Conservation (phyloP, 768 basidiomycete species). For the Suillus americanus region DNA sequence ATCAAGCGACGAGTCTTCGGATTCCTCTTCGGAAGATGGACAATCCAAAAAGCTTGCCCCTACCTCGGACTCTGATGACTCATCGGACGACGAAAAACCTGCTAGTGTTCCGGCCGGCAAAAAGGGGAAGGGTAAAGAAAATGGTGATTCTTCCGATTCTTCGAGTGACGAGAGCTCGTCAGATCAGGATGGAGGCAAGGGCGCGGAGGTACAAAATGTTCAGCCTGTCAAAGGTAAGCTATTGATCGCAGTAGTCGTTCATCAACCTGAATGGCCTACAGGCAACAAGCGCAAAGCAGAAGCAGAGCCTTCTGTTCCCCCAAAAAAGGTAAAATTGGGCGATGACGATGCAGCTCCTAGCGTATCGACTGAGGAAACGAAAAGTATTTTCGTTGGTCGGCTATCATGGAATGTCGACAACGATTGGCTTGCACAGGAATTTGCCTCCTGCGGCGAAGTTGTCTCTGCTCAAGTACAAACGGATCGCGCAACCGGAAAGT, state of each 20-base stretch:
- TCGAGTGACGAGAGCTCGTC: conserved; percentile 33
- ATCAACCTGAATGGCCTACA: conserved; percentile 8
- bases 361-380: conserved; percentile 46
- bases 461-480: conserved; percentile 85
- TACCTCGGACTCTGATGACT: conserved; percentile 12
- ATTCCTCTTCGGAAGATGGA: conserved; percentile 35
- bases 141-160: conserved; percentile 5
- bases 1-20: conserved; percentile 28
- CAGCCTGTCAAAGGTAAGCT: conserved; percentile 40
- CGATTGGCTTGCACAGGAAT: conserved; percentile 91
- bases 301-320: conserved; percentile 51
- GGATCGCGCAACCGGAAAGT: conserved; percentile 79
- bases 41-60: conserved; percentile 21
- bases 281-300: conserved; percentile 82
- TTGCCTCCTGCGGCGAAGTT: conserved; percentile 86
- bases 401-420: conserved; percentile 97
- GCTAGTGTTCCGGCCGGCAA: background rate
- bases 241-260: conserved; percentile 3
- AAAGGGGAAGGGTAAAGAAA: conserved; percentile 4
- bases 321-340: conserved; percentile 82
- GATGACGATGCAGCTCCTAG: conserved; percentile 43
- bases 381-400: conserved; percentile 86
- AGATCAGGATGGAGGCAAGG: conserved; percentile 31
- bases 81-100: conserved; percentile 17
- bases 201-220: conserved; percentile 60